phyloP scores from a whole-genome alignment of 73 alveolate species.

The Symbiodinium natans region DNA sequence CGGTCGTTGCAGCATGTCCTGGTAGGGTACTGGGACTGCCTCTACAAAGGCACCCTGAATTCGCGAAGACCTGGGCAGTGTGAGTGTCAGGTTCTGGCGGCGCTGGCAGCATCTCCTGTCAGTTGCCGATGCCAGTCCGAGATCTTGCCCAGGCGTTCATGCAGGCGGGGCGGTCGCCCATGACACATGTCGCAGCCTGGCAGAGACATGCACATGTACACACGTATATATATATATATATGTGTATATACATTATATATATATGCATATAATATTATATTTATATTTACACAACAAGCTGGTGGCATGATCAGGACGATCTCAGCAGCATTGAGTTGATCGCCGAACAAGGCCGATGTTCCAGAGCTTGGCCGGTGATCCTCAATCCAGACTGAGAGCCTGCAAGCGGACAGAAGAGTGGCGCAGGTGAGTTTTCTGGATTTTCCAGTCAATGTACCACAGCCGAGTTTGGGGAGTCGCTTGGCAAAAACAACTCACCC shows the following conservation, averaged over 20 bases:
- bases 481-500: background rate
- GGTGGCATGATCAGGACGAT: no score
- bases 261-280: background rate
- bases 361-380: no score
- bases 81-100: no score
- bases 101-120: slow-evolving; percentile 31
- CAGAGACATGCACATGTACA: background rate
- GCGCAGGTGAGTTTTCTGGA: background rate
- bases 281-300: background rate
- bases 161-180: background rate
- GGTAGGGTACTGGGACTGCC: no score
- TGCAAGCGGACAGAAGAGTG: no score
- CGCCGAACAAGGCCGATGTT: no score
- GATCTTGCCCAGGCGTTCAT: slow-evolving; percentile 82
- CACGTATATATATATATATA: background rate
- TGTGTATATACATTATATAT: background rate
- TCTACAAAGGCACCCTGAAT: no score
- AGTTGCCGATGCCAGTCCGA: slow-evolving; percentile 55
- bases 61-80: no score
- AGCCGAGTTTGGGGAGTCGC: background rate
- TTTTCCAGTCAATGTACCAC: background rate
- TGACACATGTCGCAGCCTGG: background rate
- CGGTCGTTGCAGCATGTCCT: no score
- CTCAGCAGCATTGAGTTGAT: no score
- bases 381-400: no score